Percentiles rank a stretch among this genome's conserved stretches.
Evolutionary conservation across 2,329 filamentous ascomycete species (phyloP).

Genomic region (Neoscytalidium dimidiatum): DNA sequence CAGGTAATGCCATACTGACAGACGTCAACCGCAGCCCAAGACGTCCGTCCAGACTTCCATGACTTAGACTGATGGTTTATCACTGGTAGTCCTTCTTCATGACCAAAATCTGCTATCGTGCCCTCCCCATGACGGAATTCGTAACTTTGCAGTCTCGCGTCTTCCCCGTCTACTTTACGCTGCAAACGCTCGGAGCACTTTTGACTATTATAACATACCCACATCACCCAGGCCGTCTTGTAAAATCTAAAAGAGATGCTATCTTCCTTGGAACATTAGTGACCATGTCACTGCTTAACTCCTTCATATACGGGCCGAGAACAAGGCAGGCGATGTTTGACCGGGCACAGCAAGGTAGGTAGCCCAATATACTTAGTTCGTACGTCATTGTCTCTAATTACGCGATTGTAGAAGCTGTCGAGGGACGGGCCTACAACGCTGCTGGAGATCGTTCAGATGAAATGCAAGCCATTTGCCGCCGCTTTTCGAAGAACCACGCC

Average conservation of each 20-base stretch:
- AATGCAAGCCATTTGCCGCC: background rate
- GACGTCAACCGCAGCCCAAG: background rate
- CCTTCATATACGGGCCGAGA: background rate
- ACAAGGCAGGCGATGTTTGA: background rate
- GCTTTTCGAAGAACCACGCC: background rate
- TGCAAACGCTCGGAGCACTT: slow-evolving; percentile 63
- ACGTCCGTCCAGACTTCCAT: background rate
- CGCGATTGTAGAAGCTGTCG: background rate
- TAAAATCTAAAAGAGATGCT: background rate
- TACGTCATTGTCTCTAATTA: too few species aligned
- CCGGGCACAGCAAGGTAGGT: background rate
- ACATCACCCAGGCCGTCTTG: background rate
- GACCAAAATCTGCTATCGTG: slow-evolving; percentile 55
- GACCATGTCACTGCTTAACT: background rate
- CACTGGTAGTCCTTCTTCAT: slow-evolving; percentile 62
- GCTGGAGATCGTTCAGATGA: background rate
- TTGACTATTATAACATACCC: background rate
- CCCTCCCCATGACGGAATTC: slow-evolving; percentile 78
- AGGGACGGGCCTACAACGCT: background rate
- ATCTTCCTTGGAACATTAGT: background rate
- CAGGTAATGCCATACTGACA: background rate
- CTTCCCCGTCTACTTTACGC: slow-evolving; percentile 84
- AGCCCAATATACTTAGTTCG: too few species aligned
- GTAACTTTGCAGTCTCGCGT: slow-evolving; percentile 76
- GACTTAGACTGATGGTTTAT: slow-evolving; percentile 38